A percentile compares a stretch with the other conserved stretches of the same genome.
Conservation (phyloP, 192 early-diverging fungal species). For the Umbelopsis sp. region DNA sequence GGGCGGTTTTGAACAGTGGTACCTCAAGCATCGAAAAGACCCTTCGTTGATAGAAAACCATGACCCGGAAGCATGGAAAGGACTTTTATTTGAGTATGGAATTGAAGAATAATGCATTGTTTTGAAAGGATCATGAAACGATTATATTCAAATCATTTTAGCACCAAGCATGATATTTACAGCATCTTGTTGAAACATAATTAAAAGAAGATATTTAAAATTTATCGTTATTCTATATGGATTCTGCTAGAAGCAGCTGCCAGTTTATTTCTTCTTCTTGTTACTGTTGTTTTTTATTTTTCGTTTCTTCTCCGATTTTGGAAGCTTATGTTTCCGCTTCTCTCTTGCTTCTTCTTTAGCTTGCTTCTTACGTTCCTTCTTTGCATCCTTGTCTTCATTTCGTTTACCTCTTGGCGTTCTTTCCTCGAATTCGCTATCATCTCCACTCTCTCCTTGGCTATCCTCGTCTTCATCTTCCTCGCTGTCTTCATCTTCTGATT, state of each 20-base stretch:
- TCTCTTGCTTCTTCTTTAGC: constrained; percentile 91
- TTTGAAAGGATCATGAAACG: neutral
- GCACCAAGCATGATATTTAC: neutral
- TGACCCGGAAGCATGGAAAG: constrained; percentile 50
- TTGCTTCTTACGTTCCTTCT: constrained; percentile 86
- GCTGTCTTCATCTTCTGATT: constrained; percentile 34
- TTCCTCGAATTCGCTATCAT: constrained; percentile 37
- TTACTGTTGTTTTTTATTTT: constrained; percentile 74
- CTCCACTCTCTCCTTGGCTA: constrained; percentile 43
- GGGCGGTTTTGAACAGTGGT: constrained; percentile 72
- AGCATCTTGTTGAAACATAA: neutral
- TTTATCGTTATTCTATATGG: neutral
- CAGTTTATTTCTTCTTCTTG: constrained; percentile 54
- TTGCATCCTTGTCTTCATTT: constrained; percentile 85
- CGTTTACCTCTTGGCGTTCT: constrained; percentile 66
- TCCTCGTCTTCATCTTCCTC: constrained; percentile 45
- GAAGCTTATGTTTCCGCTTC: constrained; percentile 91
- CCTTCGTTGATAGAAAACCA: constrained; percentile 63
- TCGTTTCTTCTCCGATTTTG: constrained; percentile 95
- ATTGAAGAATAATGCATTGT: neutral
- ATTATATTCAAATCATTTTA: too few species aligned
- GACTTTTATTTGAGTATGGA: neutral
- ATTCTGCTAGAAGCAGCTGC: neutral
- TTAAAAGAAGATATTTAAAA: neutral
- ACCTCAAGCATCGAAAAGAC: constrained; percentile 53